Conservation (phyloP, 306 rosid genomes). For the Medicago truncatula region MtrunA17r5.0-ANR NC_053045.1:38040501-38041000, state of each 20-base stretch:
- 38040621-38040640: background rate
- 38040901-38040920: background rate
- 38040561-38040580: background rate
- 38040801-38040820: conserved; percentile 22
- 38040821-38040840: conserved; percentile 18
- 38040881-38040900: conserved; percentile 4
- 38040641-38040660: conserved; percentile 8
- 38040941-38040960: background rate
- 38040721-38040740: background rate
- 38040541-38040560: background rate
- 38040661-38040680: background rate
- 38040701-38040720: conserved; percentile 17
- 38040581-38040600: background rate
- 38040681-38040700: conserved; percentile 3
- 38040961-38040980: conserved; percentile 1
- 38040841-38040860: background rate
- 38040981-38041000: conserved; percentile 8
- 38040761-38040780: conserved; percentile 16
- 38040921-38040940: background rate
- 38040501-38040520: background rate
- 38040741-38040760: background rate
- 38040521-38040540: background rate
- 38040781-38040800: conserved; percentile 4
- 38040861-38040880: background rate
- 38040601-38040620: background rate